phyloP scores from a whole-genome alignment of 257 asterid genomes.

The Solanum boliviense region DNA sequence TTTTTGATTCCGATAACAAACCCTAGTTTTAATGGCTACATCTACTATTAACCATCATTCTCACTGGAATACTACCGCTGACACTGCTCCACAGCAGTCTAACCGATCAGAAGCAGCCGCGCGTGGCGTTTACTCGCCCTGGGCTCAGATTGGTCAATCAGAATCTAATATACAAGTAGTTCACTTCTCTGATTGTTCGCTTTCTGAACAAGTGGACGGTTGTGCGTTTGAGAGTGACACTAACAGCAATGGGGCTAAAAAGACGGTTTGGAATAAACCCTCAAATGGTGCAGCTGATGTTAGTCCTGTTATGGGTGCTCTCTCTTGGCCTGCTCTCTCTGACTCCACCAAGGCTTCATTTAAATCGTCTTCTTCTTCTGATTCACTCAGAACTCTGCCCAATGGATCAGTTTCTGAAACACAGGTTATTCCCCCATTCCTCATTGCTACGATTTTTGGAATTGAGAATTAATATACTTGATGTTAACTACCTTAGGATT shows the following conservation, averaged over 20 bases:
- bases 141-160: background rate
- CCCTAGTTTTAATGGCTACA: background rate
- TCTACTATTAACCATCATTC: background rate
- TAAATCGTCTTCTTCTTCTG: conserved; percentile 25
- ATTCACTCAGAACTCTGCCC: conserved; percentile 23
- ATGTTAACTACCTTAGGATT: background rate
- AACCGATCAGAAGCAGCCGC: background rate
- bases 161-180: background rate
- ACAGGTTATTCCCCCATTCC: conserved; percentile 28
- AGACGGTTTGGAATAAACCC: conserved; percentile 60
- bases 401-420: conserved; percentile 23
- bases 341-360: conserved; percentile 66
- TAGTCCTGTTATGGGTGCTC: conserved; percentile 64
- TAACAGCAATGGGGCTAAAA: conserved; percentile 22
- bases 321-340: conserved; percentile 71
- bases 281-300: conserved; percentile 24
- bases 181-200: background rate
- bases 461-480: background rate
- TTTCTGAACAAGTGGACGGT: background rate
- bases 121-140: background rate
- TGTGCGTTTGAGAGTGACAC: background rate
- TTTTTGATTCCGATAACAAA: background rate
- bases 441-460: background rate
- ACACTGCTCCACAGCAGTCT: background rate
- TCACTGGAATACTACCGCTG: background rate